These are phyloP conservation scores for Exophiala sideris DNA, from an alignment of 2,329 filamentous ascomycete species.

Conservation along the genomic window DNA sequence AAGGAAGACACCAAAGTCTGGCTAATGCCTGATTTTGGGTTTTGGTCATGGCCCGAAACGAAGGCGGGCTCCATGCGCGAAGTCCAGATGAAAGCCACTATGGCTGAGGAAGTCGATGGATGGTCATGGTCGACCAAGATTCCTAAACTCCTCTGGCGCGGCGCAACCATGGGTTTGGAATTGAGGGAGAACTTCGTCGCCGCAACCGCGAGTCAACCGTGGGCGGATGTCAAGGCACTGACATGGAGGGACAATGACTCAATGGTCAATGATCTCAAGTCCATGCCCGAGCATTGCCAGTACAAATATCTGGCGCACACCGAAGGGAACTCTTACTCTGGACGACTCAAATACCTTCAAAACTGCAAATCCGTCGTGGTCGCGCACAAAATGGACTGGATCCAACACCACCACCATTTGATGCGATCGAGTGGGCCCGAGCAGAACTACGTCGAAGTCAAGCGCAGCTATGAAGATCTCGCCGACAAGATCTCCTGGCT, in stretches of 20 bases:
- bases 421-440: slow-evolving; percentile 44
- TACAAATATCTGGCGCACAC: slow-evolving; percentile 55
- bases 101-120: slow-evolving; percentile 14
- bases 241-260: slow-evolving; percentile 42
- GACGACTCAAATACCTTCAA: slow-evolving; percentile 52
- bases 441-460: slow-evolving; percentile 50
- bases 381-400: slow-evolving; percentile 48
- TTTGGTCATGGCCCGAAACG: slow-evolving; percentile 53
- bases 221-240: slow-evolving; percentile 46
- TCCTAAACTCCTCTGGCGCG: slow-evolving; percentile 50
- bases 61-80: slow-evolving; percentile 45
- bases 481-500: slow-evolving; percentile 43
- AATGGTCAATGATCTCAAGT: slow-evolving; percentile 42
- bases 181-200: slow-evolving; percentile 41
- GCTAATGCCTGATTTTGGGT: slow-evolving; percentile 55
- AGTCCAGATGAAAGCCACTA: slow-evolving; percentile 32
- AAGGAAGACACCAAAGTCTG: slow-evolving; percentile 42
- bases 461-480: slow-evolving; percentile 57
- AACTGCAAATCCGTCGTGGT: slow-evolving; percentile 51
- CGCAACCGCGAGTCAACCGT: slow-evolving; percentile 39
- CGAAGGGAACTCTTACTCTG: slow-evolving; percentile 54
- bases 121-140: slow-evolving; percentile 35
- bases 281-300: slow-evolving; percentile 53
- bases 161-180: slow-evolving; percentile 39
- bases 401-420: slow-evolving; percentile 49